phyloP scores from a whole-genome alignment of 106 monocot species.

The Gastrodia elata region DNA sequence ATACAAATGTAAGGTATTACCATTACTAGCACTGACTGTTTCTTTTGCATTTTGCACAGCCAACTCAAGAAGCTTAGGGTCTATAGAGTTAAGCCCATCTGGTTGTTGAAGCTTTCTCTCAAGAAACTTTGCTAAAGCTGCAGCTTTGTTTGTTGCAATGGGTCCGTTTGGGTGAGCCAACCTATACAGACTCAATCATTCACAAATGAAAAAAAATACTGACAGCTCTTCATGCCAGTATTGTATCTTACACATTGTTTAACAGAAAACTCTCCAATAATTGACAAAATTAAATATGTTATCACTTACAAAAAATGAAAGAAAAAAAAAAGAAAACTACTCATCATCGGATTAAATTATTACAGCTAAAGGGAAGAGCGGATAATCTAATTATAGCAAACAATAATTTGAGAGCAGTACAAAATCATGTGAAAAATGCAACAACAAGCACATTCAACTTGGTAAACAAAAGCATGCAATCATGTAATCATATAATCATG shows the following conservation, averaged over 20 bases:
- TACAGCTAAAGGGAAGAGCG: background rate
- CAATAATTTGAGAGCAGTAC: background rate
- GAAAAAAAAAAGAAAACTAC: background rate
- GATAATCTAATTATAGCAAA: background rate
- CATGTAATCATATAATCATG: background rate
- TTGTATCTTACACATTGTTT: background rate
- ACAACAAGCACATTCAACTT: background rate
- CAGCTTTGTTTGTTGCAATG: conserved; percentile 86
- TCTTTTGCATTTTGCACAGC: conserved; percentile 90
- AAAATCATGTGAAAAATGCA: background rate
- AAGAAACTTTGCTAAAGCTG: conserved; percentile 94
- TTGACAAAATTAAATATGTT: background rate
- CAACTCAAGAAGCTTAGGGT: conserved; percentile 70
- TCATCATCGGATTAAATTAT: background rate
- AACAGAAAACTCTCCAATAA: background rate
- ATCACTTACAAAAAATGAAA: background rate
- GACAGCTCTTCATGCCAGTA: background rate
- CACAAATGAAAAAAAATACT: background rate
- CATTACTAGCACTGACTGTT: conserved; percentile 48
- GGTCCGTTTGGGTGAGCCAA: conserved; percentile 93
- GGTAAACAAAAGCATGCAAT: background rate
- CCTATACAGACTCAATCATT: conserved; percentile 17
- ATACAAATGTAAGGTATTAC: background rate
- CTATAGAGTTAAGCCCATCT: conserved; percentile 70
- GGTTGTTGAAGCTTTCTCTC: conserved; percentile 92